Percentiles rank a stretch among this genome's conserved stretches.
Evolutionary conservation across 2,329 filamentous ascomycete species (phyloP).

Genomic region (Stemphylium vesicarium): DNA sequence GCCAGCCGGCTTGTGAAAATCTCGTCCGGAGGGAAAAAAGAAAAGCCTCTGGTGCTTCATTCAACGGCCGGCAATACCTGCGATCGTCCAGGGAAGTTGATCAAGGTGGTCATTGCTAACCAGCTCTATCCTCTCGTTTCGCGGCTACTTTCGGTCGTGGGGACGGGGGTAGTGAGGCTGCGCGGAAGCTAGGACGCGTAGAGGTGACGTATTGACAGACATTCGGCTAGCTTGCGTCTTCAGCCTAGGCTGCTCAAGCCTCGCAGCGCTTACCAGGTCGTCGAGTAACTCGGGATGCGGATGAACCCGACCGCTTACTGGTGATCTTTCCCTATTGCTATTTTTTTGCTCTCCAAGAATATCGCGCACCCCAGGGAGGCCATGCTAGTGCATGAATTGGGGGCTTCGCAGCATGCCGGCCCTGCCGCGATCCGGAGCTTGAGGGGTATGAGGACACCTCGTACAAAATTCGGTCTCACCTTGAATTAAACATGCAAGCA

Average conservation of each 20-base stretch:
- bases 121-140: neutral
- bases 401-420: neutral
- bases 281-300: neutral
- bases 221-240: neutral
- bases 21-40: too few relatives aligned
- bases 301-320: neutral
- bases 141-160: constrained; percentile 1
- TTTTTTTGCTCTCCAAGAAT: neutral
- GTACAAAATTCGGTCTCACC: too few relatives aligned
- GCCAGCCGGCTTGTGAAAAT: too few relatives aligned
- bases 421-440: neutral
- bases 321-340: neutral
- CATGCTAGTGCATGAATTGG: neutral
- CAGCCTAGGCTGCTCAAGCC: neutral
- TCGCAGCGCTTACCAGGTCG: neutral
- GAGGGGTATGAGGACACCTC: too few relatives aligned
- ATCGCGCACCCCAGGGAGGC: neutral
- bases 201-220: constrained; percentile 1
- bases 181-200: neutral
- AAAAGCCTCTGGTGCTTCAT: too few relatives aligned
- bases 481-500: too few relatives aligned
- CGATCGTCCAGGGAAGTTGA: too few relatives aligned
- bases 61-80: too few relatives aligned
- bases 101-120: too few relatives aligned
- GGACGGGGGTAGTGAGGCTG: neutral